phyloP scores from a whole-genome alignment of 2,329 filamentous ascomycete species.

The Aspergillus intermedius region DNA sequence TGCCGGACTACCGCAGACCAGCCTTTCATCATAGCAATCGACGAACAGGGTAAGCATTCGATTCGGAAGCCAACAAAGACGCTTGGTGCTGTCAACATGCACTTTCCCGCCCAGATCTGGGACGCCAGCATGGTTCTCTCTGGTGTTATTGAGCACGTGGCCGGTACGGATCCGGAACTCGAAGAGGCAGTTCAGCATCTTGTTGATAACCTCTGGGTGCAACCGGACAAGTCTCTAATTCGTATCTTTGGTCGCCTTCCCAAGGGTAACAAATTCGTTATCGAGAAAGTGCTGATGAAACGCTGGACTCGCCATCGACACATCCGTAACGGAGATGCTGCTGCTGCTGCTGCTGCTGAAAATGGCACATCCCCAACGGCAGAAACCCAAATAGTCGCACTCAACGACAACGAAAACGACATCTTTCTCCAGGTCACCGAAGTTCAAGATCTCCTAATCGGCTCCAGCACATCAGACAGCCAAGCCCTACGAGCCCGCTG shows the following conservation, averaged over 20 bases:
- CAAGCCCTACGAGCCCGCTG: conserved; percentile 24
- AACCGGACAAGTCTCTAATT: conserved; percentile 18
- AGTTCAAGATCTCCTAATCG: conserved; percentile 30
- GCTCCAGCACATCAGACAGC: conserved; percentile 13
- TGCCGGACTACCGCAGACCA: conserved; percentile 27
- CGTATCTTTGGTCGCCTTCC: conserved; percentile 23
- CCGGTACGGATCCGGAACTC: conserved; percentile 17
- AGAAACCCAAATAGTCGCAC: background rate
- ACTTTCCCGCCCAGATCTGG: conserved; percentile 35
- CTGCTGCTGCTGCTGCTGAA: background rate
- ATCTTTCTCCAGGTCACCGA: conserved; percentile 33
- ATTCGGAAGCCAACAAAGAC: conserved; percentile 18
- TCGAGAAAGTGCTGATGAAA: conserved; percentile 31
- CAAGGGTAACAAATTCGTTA: conserved; percentile 14
- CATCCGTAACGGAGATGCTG: conserved; percentile 5
- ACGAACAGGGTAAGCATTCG: conserved; percentile 24
- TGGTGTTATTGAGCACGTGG: conserved; percentile 19
- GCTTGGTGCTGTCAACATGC: conserved; percentile 33
- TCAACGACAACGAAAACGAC: conserved; percentile 5
- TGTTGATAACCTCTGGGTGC: conserved; percentile 28
- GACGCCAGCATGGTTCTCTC: conserved; percentile 31
- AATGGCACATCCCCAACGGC: background rate
- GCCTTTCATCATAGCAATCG: conserved; percentile 26
- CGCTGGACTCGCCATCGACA: conserved; percentile 27
- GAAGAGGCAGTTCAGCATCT: conserved; percentile 25